These are phyloP conservation scores for Diaporthe citri DNA, from an alignment of 2,329 filamentous ascomycete genomes.

Conservation along the genomic window DNA sequence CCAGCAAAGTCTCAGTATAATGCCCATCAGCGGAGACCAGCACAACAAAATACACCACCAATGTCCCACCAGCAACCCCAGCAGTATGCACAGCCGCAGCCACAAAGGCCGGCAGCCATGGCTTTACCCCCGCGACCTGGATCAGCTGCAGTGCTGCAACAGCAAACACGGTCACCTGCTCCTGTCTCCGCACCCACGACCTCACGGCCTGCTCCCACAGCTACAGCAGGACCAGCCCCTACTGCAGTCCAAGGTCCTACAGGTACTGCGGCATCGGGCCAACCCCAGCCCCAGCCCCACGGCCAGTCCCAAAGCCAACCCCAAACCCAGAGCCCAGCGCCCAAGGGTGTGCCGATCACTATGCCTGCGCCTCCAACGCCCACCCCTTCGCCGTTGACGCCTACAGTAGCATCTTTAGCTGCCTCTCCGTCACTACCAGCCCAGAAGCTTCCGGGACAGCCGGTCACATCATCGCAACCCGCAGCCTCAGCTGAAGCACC, in stretches of 20 bases:
- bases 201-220: constrained; percentile 20
- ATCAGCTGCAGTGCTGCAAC: constrained; percentile 8
- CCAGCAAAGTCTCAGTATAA: constrained; percentile 34
- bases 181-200: background rate
- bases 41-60: constrained; percentile 28
- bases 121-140: constrained; percentile 19
- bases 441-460: constrained; percentile 34
- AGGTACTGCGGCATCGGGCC: constrained; percentile 3
- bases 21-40: constrained; percentile 31
- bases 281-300: background rate
- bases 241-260: background rate
- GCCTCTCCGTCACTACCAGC: constrained; percentile 24
- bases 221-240: constrained; percentile 13
- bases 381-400: background rate
- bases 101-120: constrained; percentile 30
- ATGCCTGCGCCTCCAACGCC: constrained; percentile 32
- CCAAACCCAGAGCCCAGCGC: background rate
- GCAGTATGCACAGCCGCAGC: constrained; percentile 30
- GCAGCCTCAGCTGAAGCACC: constrained; percentile 37
- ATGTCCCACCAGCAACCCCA: constrained; percentile 14
- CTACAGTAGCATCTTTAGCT: constrained; percentile 32
- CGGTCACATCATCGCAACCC: constrained; percentile 13
- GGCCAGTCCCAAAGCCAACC: background rate
- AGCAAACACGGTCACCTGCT: constrained; percentile 34
- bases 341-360: constrained; percentile 9